Conservation (phyloP, 805 yeast genomes). For the Starmerella gropengiesseri region DNA sequence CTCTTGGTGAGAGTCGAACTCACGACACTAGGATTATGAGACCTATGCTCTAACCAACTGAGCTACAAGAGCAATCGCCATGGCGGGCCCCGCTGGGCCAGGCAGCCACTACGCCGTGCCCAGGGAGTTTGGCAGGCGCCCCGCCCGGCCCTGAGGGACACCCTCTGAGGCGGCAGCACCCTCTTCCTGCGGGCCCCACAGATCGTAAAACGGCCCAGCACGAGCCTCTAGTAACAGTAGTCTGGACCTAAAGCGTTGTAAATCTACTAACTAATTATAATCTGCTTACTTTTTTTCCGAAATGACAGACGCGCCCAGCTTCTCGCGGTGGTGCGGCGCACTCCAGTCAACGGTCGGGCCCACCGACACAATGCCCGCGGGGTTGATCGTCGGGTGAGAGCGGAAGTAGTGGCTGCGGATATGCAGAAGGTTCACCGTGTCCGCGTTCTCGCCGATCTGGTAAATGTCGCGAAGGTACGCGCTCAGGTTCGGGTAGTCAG, state of each 20-base stretch:
- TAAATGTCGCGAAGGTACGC: slow-evolving; percentile 74
- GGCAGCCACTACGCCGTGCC: neutral
- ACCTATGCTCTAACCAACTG: slow-evolving; percentile 10
- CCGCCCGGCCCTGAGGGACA: no score
- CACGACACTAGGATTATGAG: slow-evolving; percentile 10
- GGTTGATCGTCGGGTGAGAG: slow-evolving; percentile 72
- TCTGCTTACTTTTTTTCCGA: neutral
- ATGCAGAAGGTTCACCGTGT: slow-evolving; percentile 78
- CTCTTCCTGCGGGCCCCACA: no score
- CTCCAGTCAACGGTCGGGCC: slow-evolving; percentile 51
- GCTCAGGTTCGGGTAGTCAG: slow-evolving; percentile 66
- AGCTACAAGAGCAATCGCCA: slow-evolving; percentile 6
- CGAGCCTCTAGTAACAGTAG: no score
- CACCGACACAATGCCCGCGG: slow-evolving; percentile 68
- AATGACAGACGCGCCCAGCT: neutral
- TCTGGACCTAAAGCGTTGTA: no score
- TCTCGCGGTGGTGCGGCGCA: slow-evolving; percentile 20
- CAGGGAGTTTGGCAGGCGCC: no score
- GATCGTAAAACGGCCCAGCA: no score
- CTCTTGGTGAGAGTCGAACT: slow-evolving; percentile 10
- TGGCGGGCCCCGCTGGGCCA: no score
- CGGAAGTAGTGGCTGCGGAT: slow-evolving; percentile 86
- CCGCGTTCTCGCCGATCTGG: slow-evolving; percentile 53
- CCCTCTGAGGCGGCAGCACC: no score
- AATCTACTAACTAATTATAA: neutral